Evolutionary conservation across 1,284 basidiomycete species (phyloP).

Genomic region (Naganishia sp.): DNA sequence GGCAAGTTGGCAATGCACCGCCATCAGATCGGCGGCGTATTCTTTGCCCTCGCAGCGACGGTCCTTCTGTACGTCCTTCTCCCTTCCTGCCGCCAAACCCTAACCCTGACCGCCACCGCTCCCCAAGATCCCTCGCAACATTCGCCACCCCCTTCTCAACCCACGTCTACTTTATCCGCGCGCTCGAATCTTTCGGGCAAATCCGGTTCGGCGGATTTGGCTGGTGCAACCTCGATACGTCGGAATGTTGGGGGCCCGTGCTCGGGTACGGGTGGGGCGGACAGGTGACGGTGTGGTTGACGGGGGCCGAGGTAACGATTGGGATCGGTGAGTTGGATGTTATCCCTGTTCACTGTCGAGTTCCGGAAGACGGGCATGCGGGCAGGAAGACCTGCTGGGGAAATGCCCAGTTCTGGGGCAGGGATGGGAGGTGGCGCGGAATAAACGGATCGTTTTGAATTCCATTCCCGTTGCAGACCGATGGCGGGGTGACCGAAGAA

Average conservation of each 20-base stretch:
- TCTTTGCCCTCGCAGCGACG: constrained; percentile 24
- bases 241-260: constrained; percentile 14
- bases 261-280: constrained; percentile 26
- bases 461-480: too few relatives aligned
- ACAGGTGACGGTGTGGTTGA: constrained; percentile 28
- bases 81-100: neutral
- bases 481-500: too few relatives aligned
- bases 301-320: constrained; percentile 23
- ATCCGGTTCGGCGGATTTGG: constrained; percentile 30
- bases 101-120: neutral
- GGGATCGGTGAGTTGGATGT: constrained; percentile 30
- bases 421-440: too few relatives aligned
- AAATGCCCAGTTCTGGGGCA: too few relatives aligned
- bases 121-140: constrained; percentile 26
- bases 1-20: constrained; percentile 19
- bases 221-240: constrained; percentile 17
- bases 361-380: too few relatives aligned
- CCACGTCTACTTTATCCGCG: constrained; percentile 28
- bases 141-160: constrained; percentile 31
- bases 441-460: too few relatives aligned
- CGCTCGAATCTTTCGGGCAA: neutral
- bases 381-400: too few relatives aligned
- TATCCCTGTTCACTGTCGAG: too few relatives aligned
- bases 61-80: constrained; percentile 23
- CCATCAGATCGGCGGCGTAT: constrained; percentile 28